Conservation (phyloP, 495 filamentous ascomycete genomes). For the Aspergillus asperescens region DNA sequence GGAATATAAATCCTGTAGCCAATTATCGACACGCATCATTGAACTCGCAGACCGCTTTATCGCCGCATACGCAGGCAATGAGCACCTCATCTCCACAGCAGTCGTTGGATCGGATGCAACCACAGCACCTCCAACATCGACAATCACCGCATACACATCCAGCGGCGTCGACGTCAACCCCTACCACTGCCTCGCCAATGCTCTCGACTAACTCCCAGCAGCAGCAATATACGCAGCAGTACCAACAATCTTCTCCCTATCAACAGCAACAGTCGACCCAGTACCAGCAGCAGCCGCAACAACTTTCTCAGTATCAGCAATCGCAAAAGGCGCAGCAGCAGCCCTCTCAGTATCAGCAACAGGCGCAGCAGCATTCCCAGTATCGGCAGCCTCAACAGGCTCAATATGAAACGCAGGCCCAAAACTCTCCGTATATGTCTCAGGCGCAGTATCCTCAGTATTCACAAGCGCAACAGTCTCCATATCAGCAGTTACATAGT, state of each 20-base stretch:
- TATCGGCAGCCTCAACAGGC: background rate
- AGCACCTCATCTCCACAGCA: slow-evolving; percentile 37
- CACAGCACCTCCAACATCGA: slow-evolving; percentile 32
- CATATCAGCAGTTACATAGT: slow-evolving; percentile 19
- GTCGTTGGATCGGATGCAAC: slow-evolving; percentile 32
- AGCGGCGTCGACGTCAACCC: slow-evolving; percentile 15
- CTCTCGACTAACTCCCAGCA: slow-evolving; percentile 13
- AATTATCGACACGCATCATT: slow-evolving; percentile 31
- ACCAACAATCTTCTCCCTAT: slow-evolving; percentile 1
- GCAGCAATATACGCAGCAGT: slow-evolving; percentile 14
- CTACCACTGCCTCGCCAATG: slow-evolving; percentile 26
- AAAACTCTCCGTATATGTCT: slow-evolving; percentile 1
- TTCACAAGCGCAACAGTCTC: slow-evolving; percentile 9
- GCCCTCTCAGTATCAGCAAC: background rate
- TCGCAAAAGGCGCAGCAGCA: slow-evolving; percentile 4
- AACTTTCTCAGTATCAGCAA: slow-evolving; percentile 4
- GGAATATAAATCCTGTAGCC: slow-evolving; percentile 33
- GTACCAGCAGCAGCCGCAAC: background rate
- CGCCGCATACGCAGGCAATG: slow-evolving; percentile 29
- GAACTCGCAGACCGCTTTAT: slow-evolving; percentile 28
- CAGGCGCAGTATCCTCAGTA: slow-evolving; percentile 2
- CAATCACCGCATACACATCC: slow-evolving; percentile 21
- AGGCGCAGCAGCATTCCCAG: background rate
- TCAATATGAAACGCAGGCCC: slow-evolving; percentile 8
- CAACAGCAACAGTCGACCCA: background rate